Base-by-base conservation (phyloP, 805 yeast genomes). In the Cyberlindnera misumaiensis region DNA sequence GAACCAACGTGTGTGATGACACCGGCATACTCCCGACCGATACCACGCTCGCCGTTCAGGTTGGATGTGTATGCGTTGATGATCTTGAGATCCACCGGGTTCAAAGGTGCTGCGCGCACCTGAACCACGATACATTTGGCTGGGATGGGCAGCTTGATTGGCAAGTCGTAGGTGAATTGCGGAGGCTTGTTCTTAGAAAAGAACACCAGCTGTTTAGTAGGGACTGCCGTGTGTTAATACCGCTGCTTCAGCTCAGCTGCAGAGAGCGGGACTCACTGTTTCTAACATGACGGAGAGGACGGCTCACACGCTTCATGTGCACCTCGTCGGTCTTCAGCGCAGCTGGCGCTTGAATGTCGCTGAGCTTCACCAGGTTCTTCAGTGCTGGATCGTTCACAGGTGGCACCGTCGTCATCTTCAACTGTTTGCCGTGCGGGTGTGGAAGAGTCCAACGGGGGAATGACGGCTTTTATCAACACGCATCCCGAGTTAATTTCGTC, bases 11-110 rank as follows among this genome's bases (percentile, higher is more conserved):
- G 68, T 4, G 66, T 64, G 22, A 83, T 62, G 4, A 61, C 60
- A 16, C 94, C 94, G 17, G 77, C 63, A 55, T 73, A 83, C 46
- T 81, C 89, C 48, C 82, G 72, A 1, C 93, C 93, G 22, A 80
- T 56, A 7, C 89, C 88, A 46, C 76, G 70, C 41, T 70, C 73
- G 30, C 75, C 72, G 39, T 67, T 70, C 37, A 75, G 58, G 44
- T 77, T 73, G 18, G 67, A 57, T 13, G 67, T 53, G 49, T 76
- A 78, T 29, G 75, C 70, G 51, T 76, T 73, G 51, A 74, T 65
- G 37, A 81, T 73, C 41, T 78, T 69, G 47, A 79, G 51, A 52
- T 83, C 94, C 35, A 73, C 65, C 3, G 90, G 83, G 49, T 79
- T 80, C 28, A 84, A 60, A 1, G 82, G 74, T 2, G 75, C 78